Base-by-base conservation (phyloP, 106 monocot genomes). In the Acorus gramineus region DNA sequence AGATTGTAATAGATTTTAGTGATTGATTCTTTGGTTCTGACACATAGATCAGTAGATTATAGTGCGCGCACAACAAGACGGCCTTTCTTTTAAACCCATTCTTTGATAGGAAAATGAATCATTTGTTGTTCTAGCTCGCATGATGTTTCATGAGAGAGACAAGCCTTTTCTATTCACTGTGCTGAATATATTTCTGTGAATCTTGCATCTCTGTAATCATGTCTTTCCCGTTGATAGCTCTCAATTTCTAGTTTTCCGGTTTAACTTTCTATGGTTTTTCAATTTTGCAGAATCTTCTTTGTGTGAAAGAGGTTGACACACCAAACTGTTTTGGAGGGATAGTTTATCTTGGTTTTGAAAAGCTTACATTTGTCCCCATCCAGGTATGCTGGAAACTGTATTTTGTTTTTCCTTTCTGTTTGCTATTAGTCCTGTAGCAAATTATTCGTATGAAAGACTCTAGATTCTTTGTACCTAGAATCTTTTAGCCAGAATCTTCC, bases 321-420 rank as follows among this genome's bases (percentile, higher is more conserved):
- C 90, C 96, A 67, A 91, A 96, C 73, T 69, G 67, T 62, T 96
- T 69, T 68, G 90, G 95, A 52, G 96, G 91, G 49, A 75, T 81
- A 45, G 64, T 69, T 11, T 96, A 83, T 76, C 78, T 91, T 47
- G 82, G 85, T 65, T 96, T 96, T 77, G 90, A 96, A 67, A 96
- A 85, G 77, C 87, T 96, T 42, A 96, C 95, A 7, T 91, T 82
- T 72, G 87, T 91, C 50, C 90, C 90, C 50, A 85, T 96, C 67
- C 91, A 96, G 91, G 96, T 96, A 84, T 6, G 28, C 54, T 46
- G 6, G 2, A 8, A 7, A 11, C 49, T 42, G 5, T 44, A 11
- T n/a, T 51, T 51, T 69, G 11, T 42, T 46, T 44, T 46, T 9
- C 57, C 56, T 6, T 51, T 55, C 12, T 42, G 46, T 7, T 10